Percentiles rank a stretch among this genome's conserved stretches.
Conservation (phyloP, 2,329 filamentous ascomycete species). For the Aurifilum marmelostoma region DNA sequence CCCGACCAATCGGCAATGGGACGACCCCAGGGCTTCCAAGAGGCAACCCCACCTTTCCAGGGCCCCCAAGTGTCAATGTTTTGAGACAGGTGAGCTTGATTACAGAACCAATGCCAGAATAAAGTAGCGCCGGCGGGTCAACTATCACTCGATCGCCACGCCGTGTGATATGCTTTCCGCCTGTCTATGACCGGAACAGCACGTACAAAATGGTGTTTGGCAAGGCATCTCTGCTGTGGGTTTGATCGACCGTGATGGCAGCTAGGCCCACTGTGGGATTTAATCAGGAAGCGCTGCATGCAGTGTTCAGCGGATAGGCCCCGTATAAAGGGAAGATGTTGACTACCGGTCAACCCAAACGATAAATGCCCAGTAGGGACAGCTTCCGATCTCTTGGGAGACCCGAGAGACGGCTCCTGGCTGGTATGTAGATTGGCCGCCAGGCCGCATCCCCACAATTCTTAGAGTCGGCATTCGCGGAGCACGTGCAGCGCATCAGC, state of each 20-base stretch:
- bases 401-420: not conserved
- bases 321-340: not conserved
- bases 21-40: not conserved
- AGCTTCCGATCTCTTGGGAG: not conserved
- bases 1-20: constrained; percentile 4
- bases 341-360: not conserved
- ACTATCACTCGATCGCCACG: not conserved
- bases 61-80: not conserved
- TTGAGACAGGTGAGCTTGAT: not conserved
- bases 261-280: no score
- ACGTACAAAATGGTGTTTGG: not conserved
- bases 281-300: no score
- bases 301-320: not conserved
- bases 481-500: not conserved
- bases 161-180: no score
- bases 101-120: not conserved
- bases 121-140: not conserved
- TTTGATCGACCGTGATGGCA: no score
- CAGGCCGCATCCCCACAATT: not conserved
- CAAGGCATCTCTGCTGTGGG: no score
- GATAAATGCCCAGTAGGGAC: no score
- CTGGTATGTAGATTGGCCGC: not conserved
- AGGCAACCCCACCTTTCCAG: not conserved
- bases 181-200: no score
- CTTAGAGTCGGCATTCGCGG: not conserved